phyloP scores from a whole-genome alignment of 768 basidiomycete species.

The Kwoniella newhampshirensis region DNA sequence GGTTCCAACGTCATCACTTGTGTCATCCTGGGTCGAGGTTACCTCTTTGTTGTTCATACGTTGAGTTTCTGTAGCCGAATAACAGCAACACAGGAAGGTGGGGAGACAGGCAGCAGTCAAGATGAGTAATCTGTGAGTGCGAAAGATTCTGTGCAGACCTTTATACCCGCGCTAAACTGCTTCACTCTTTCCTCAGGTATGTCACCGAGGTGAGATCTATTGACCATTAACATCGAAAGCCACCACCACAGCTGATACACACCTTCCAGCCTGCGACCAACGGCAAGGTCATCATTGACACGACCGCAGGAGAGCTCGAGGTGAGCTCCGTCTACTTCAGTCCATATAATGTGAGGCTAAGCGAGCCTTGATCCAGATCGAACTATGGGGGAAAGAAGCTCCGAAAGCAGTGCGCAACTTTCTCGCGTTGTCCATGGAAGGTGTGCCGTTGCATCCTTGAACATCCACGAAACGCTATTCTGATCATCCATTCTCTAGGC shows the following conservation, averaged over 20 bases:
- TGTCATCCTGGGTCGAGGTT: not conserved
- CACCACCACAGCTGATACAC: too few species aligned
- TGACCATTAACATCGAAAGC: too few species aligned
- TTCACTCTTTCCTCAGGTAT: slow-evolving; percentile 25
- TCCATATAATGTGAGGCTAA: not conserved
- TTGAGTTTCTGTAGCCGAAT: too few species aligned
- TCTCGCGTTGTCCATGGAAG: slow-evolving; percentile 82
- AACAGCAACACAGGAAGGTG: too few species aligned
- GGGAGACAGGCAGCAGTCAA: not conserved
- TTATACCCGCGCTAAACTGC: slow-evolving; percentile 6
- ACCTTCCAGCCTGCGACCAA: slow-evolving; percentile 66
- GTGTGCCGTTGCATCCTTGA: slow-evolving; percentile 61
- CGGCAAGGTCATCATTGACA: slow-evolving; percentile 82
- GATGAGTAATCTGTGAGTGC: slow-evolving; percentile 49
- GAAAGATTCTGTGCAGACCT: not conserved
- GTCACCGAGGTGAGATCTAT: slow-evolving; percentile 40
- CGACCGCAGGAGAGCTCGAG: slow-evolving; percentile 74
- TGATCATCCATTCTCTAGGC: slow-evolving; percentile 64
- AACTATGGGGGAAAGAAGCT: slow-evolving; percentile 94
- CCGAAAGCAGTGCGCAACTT: slow-evolving; percentile 93
- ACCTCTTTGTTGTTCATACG: not conserved
- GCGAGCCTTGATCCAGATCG: slow-evolving; percentile 64
- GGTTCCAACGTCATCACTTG: slow-evolving; percentile 11
- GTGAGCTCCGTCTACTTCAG: slow-evolving; percentile 21
- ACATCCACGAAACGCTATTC: too few species aligned